Evolutionary conservation across 2,329 filamentous ascomycete genomes (phyloP).

Genomic region (Pseudocercospora macadamiae): DNA sequence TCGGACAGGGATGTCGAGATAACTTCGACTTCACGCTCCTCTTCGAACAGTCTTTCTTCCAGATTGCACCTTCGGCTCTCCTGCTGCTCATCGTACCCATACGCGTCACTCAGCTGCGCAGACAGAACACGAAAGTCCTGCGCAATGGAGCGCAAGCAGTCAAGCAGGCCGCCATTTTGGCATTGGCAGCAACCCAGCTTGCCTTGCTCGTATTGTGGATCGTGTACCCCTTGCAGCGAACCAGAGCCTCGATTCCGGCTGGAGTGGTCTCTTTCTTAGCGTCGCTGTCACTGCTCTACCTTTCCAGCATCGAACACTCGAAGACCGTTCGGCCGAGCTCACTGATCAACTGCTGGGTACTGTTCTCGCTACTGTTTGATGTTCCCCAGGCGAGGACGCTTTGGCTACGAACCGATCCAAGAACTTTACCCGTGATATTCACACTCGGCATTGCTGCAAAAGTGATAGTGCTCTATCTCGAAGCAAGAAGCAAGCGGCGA

Average conservation of each 20-base stretch:
- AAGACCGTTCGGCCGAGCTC: conserved; percentile 24
- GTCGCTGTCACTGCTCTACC: conserved; percentile 23
- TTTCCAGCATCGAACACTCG: conserved; percentile 26
- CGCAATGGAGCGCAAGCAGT: conserved; percentile 15
- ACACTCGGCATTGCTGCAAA: conserved; percentile 23
- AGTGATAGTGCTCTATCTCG: conserved; percentile 24
- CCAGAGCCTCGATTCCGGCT: conserved; percentile 22
- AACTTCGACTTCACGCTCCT: conserved; percentile 33
- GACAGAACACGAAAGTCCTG: conserved; percentile 23
- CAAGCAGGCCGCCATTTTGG: conserved; percentile 21
- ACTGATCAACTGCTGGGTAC: conserved; percentile 26
- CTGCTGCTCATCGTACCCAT: conserved; percentile 23
- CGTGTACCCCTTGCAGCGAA: conserved; percentile 17
- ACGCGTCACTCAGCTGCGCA: conserved; percentile 20
- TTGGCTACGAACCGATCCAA: conserved; percentile 22
- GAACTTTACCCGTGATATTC: conserved; percentile 19
- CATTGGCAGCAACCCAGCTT: conserved; percentile 23
- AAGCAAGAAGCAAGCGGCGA: conserved; percentile 26
- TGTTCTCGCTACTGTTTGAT: conserved; percentile 25
- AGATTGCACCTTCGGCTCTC: conserved; percentile 25
- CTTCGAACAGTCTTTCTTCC: conserved; percentile 31
- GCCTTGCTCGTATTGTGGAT: conserved; percentile 24
- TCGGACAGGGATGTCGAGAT: conserved; percentile 19
- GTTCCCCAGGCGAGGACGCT: conserved; percentile 29
- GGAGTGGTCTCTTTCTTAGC: conserved; percentile 23